phyloP scores from a whole-genome alignment of 768 basidiomycete genomes.

The Macrolepiota albuminosa region DNA sequence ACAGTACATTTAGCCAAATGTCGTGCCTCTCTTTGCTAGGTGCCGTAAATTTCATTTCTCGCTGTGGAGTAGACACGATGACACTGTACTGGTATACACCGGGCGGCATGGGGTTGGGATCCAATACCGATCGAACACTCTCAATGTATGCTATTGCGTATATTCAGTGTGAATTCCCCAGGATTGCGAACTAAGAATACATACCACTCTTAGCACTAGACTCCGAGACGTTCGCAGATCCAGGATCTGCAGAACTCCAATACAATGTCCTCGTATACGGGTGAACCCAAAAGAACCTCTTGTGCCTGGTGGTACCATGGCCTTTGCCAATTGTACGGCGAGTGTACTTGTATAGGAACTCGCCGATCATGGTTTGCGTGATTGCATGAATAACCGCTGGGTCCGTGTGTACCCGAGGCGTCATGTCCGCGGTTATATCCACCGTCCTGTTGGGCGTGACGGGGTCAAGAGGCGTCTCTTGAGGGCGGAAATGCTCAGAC shows the following conservation, averaged over 20 bases:
- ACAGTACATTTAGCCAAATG: constrained; percentile 83
- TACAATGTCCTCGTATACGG: constrained; percentile 97
- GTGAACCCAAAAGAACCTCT: constrained; percentile 99
- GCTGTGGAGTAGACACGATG: constrained; percentile 84
- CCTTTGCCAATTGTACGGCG: constrained; percentile 86
- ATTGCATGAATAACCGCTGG: constrained; percentile 92
- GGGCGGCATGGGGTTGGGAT: constrained; percentile 94
- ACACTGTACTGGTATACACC: constrained; percentile 92
- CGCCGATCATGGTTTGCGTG: constrained; percentile 99
- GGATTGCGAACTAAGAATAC: constrained; percentile 27
- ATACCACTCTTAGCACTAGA: constrained; percentile 95
- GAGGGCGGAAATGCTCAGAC: constrained; percentile 58
- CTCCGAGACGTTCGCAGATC: constrained; percentile 81
- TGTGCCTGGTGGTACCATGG: constrained; percentile 84
- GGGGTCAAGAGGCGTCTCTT: constrained; percentile 32
- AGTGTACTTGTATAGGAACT: constrained; percentile 98
- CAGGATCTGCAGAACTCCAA: constrained; percentile 95
- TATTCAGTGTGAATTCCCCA: constrained; percentile 10
- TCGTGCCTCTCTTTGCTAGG: constrained; percentile 94
- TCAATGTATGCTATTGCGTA: constrained; percentile 78
- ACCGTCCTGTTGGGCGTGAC: constrained; percentile 43
- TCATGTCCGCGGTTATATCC: constrained; percentile 39
- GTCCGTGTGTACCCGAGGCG: constrained; percentile 59
- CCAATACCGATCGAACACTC: constrained; percentile 85
- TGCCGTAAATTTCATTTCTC: constrained; percentile 99